Evolutionary conservation across 148 eudicot genomes (phyloP), one percentile per base, ranked within the genome.

Genomic region (Nyssa sinensis): DNA sequence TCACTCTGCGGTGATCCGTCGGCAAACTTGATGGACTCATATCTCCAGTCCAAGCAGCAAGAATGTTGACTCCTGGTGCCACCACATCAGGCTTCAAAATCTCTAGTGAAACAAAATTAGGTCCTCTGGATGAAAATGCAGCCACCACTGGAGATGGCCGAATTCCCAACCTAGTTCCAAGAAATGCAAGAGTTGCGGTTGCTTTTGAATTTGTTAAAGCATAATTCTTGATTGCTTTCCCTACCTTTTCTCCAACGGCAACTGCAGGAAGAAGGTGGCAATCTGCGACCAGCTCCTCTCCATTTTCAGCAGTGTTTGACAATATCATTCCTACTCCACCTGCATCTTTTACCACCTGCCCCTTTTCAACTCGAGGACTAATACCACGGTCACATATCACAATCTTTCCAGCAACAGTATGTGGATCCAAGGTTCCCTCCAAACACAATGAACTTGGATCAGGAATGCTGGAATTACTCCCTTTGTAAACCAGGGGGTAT

Each of bases 31-130:
- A 90, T 0, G 98, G 98, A 37, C 97, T 92, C 5, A 75, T 27
- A 3, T 53, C 77, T 0, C 92, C 93, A 0, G 93, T 82, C 98
- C 98, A 94, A 8, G 93, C 91, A 0, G 98, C 98, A 0, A 94
- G 89, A 47, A 94, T 94, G 89, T 94, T 94, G 35, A 94, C 98
- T 53, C 96, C 97, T 0, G 97, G 98, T n/a, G 95, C 98, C 1
- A 94, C 85, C 68, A 94, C 0, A 25, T 94, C 97, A 0, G 98
- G 98, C 49, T 94, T 94, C 23, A 94, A 74, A 44, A 94, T 76
- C 75, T 92, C 93, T 8, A 87, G 72, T 24, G 93, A 72, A 11
- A 94, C 86, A 47, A 88, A 77, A 68, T 88, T 94, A n/a, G 98
- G 98, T 3, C 97, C 98, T 57, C 98, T 81, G 9, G 98, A 94